Evolutionary conservation across 495 filamentous ascomycete species (phyloP).

Genomic region (Cercophora sp.): DNA sequence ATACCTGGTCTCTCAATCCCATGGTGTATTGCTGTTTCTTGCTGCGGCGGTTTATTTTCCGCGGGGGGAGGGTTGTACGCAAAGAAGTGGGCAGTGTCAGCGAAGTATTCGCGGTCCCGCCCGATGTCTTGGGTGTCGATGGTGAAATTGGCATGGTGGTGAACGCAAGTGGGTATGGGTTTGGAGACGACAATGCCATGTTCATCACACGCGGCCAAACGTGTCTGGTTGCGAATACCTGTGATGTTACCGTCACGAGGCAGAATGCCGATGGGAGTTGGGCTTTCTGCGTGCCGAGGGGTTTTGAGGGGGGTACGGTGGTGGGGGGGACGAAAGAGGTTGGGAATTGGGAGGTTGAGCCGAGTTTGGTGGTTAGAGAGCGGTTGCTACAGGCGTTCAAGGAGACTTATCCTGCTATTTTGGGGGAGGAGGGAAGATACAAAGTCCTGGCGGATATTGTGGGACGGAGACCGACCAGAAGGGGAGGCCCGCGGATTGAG

Average conservation of each 20-base stretch:
- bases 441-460: constrained; percentile 43
- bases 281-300: constrained; percentile 59
- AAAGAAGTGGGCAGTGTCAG: constrained; percentile 39
- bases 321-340: constrained; percentile 63
- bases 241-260: constrained; percentile 51
- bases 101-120: constrained; percentile 43
- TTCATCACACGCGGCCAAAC: constrained; percentile 55
- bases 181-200: constrained; percentile 50
- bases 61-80: constrained; percentile 43
- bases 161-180: constrained; percentile 56
- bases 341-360: constrained; percentile 50
- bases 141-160: constrained; percentile 45
- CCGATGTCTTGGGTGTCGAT: background rate
- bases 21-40: constrained; percentile 59
- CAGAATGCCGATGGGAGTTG: constrained; percentile 57
- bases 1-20: constrained; percentile 56
- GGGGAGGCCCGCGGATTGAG: constrained; percentile 42
- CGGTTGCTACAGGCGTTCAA: constrained; percentile 40
- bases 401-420: constrained; percentile 36
- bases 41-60: constrained; percentile 47
- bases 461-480: constrained; percentile 40
- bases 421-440: constrained; percentile 25
- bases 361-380: constrained; percentile 43
- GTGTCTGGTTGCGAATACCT: constrained; percentile 39
- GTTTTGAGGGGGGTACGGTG: constrained; percentile 56